Evolutionary conservation across 2,329 filamentous ascomycete species (phyloP), one percentile per base, ranked within the genome.

Genomic region (Grosmannia penicillata): DNA sequence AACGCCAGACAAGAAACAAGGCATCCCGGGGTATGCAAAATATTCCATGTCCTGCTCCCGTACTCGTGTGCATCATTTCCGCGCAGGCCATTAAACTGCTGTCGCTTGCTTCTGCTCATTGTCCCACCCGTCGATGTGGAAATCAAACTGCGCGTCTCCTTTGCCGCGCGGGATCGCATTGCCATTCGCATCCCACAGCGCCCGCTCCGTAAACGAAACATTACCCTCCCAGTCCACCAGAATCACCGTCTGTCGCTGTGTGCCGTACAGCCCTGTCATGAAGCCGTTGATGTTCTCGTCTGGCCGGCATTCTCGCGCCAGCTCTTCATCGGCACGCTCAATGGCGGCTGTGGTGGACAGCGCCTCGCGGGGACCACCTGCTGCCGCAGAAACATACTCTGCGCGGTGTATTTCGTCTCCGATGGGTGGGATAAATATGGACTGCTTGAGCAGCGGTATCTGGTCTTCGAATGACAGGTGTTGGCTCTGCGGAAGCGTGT

Each of bases 191-290:
- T 78, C 73, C 61, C 65, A 79, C 30, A 78, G 55, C 5, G 72
- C 67, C 26, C 75, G 60, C 56, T 79, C 75, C 23, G 62, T 61
- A 48, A 70, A 75, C 0, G 65, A 69, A 15, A 75, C 70, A 26
- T 72, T 72, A 3, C 75, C 75, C 4, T 76, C 62, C 68, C 70
- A 75, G 47, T 76, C 72, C 7, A 78, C 68, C 32, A 78, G 55
- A 13, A 79, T 54, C 13, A 78, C 57, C 0, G 74, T 78, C 57
- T 79, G 75, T 27, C 75, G 58, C 55, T 79, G 75, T 6, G 75
- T 79, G 4, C 75, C 75, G 47, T 79, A 79, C 45, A 75, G 58
- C 2, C 75, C 75, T 6, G 64, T 70, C 50, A 70, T 67, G 46
- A 72, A 75, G 2, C 61, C 62, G 31, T 48, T 47, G 17, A 45